Evolutionary conservation across 345 rosid species (phyloP), one percentile per base, ranked within the genome.

Genomic region (Passiflora organensis): DNA sequence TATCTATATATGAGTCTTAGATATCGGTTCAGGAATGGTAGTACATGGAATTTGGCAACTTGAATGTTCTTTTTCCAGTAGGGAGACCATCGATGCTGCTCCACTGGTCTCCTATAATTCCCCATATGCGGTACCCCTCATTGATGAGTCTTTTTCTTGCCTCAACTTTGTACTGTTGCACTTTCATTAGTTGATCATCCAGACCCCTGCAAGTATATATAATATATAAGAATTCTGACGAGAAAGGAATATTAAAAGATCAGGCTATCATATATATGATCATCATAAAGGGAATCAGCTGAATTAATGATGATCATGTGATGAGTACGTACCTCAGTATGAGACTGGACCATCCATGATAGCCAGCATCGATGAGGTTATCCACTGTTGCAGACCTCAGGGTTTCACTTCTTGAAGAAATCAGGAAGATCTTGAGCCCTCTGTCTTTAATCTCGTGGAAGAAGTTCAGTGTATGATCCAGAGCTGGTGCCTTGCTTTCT

Each of bases 31-130:
- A 70, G 17, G 78, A 73, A 13, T 75, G 32, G 55, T 83, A 76
- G 68, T 86, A 84, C 34, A 81, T 65, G 11, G 91, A 78, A 74
- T 86, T 83, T 17, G 91, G 91, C 8, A 82, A 82, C 74, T 87
- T 77, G 84, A 83, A 84, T 52, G 85, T 74, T 66, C 84, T 74
- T 53, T 66, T 71, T n/a, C 80, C 81, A 42, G 34, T 21, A 8
- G 87, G 89, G 41, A 76, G 77, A 13, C 89, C 93, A 16, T 60
- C 63, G 6, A 84, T 64, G 41, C 84, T 82, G 74, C 82, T 80
- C 79, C 79, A 82, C 19, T 87, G 93, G 51, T 81, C 87, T 52
- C 82, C 89, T 66, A 79, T 57, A 34, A 72, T 72, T 41, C 82
- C 93, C 89, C 85, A 80, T 14, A 87, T 73, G 62, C 86, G 74